Percentiles rank a stretch among this genome's conserved stretches.
Conservation (phyloP, 2,329 filamentous ascomycete species). For the Penicillium hesseltinei region DNA sequence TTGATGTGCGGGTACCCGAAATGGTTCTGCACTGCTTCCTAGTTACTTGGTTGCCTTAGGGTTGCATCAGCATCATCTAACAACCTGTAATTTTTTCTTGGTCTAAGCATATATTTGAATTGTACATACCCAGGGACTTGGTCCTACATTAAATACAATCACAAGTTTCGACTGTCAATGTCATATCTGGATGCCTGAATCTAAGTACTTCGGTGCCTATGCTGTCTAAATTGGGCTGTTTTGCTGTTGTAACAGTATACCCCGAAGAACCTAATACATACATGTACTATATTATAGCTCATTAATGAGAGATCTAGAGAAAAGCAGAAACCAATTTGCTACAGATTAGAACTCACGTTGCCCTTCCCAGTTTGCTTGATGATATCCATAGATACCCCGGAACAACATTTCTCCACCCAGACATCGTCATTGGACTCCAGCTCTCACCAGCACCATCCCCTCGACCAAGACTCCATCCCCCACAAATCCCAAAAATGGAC, state of each 20-base stretch:
- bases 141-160: conserved; percentile 4
- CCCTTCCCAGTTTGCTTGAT: neutral
- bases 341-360: neutral
- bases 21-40: conserved; percentile 1
- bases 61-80: neutral
- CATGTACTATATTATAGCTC: neutral
- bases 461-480: neutral
- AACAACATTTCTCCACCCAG: conserved; percentile 18
- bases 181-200: neutral
- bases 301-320: neutral
- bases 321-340: neutral
- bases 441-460: conserved; percentile 5
- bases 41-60: conserved; percentile 5
- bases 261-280: too few species aligned
- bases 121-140: conserved; percentile 15
- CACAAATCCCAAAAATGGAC: conserved; percentile 32
- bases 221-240: neutral
- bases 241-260: neutral
- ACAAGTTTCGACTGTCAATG: neutral
- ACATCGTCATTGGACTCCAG: conserved; percentile 22
- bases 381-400: conserved; percentile 5
- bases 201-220: neutral
- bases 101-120: conserved; percentile 3
- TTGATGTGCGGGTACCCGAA: neutral
- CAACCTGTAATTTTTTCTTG: conserved; percentile 1